Base-by-base conservation (phyloP, 495 filamentous ascomycete genomes). In the Aspergillus affinis region DNA sequence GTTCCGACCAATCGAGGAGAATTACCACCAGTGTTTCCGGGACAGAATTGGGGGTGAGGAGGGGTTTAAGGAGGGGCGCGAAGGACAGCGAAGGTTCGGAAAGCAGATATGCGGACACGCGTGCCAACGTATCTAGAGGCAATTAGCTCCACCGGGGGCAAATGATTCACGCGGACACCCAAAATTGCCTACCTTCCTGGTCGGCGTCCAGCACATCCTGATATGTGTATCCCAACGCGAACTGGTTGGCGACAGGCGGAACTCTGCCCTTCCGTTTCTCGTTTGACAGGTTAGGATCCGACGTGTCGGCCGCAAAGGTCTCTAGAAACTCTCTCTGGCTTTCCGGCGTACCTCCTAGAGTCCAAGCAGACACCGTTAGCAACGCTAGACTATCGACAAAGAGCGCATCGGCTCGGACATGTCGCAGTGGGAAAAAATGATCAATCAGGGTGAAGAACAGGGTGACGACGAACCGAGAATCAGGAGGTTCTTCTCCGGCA, bases 131-230 rank as follows among this genome's bases (percentile, higher is more conserved):
- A 79, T 97, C 93, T 93, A 62, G 21, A 32, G 48, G 9, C 51
- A 21, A 26, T 23, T 21, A 60, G 36, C 10, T 61, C 41, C 57
- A 36, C 36, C 21, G 15, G 6, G 5, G 32, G 54, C n/a, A 36
- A 44, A 52, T 52, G 47, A 19, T 45, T 45, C n/a, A 21, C 2
- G 46, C 55, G 51, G n/a, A n/a, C 18, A 6, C 21, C 49, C 15
- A 30, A 1, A 6, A 27, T 52, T 7, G 48, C 67, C 61, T 70
- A 92, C 90, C 90, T 84, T 98, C 93, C 66, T 95, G 91, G 69
- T 98, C 93, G 56, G 92, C 88, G 77, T 97, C 93, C 30, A 96
- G 78, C 46, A 98, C 91, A 77, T 98, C 92, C 69, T 91, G 89
- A 72, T 96, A 98, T 52, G 93, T 96, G 73, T 97, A 97, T 51